Conservation (phyloP, 2,329 filamentous ascomycete genomes). For the Nakataea oryzae region DNA sequence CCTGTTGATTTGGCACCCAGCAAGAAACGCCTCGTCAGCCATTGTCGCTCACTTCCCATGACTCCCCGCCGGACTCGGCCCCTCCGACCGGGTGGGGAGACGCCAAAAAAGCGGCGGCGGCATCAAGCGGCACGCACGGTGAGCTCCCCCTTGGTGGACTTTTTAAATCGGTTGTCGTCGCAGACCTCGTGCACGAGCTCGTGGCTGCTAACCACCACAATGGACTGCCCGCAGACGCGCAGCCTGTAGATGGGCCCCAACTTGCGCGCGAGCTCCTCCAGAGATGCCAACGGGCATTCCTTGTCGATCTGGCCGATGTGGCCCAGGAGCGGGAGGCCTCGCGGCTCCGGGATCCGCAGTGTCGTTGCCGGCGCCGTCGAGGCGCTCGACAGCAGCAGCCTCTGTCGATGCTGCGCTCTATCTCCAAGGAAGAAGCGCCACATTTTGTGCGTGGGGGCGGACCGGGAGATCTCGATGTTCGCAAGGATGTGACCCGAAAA, state of each 20-base stretch:
- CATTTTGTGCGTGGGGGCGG: too few relatives aligned
- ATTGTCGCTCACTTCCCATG: too few relatives aligned
- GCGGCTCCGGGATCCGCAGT: background rate
- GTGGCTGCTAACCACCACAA: background rate
- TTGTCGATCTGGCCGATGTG: background rate
- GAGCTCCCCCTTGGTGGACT: background rate
- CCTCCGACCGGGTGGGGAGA: too few relatives aligned
- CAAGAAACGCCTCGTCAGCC: too few relatives aligned
- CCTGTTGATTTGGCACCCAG: constrained; percentile 9
- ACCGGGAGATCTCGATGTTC: too few relatives aligned
- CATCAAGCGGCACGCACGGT: background rate
- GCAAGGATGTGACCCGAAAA: too few relatives aligned
- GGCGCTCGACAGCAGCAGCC: too few relatives aligned
- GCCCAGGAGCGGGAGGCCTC: background rate
- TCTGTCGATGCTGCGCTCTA: too few relatives aligned
- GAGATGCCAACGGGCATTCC: background rate
- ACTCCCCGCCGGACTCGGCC: too few relatives aligned
- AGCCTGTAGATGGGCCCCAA: background rate
- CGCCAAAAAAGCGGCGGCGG: too few relatives aligned
- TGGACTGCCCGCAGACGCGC: background rate
- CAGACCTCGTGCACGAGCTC: background rate
- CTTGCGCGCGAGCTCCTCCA: background rate
- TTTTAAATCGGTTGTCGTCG: background rate
- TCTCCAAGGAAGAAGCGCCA: too few relatives aligned
- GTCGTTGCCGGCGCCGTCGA: too few relatives aligned